These are phyloP conservation scores for Climacium dendroides DNA, from an alignment of 225 moss, liverwort and hornwort genomes.

Conservation along the genomic window DNA sequence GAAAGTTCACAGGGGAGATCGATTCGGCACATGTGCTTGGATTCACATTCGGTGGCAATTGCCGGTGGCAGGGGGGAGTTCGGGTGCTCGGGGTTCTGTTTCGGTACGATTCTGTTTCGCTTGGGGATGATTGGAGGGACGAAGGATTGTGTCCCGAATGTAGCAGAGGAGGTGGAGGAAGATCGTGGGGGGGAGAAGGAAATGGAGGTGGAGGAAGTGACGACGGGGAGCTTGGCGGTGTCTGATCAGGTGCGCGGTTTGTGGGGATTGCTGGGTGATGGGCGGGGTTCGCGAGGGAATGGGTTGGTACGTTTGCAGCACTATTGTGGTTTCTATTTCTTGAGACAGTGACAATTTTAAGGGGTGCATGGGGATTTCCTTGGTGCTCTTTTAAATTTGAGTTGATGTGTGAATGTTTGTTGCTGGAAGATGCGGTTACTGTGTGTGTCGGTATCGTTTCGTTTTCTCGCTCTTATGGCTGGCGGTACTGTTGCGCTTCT, in stretches of 20 bases:
- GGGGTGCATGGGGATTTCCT: neutral
- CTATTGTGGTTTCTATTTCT: neutral
- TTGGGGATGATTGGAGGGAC: neutral
- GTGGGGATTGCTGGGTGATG: neutral
- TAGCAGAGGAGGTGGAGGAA: neutral
- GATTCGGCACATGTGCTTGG: neutral
- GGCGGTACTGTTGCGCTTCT: neutral
- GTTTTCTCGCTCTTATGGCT: neutral
- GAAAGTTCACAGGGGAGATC: neutral
- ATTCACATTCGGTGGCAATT: neutral
- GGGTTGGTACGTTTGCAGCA: neutral
- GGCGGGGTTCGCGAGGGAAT: neutral
- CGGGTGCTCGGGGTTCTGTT: neutral
- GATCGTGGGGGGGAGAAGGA: neutral
- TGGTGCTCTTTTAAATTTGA: neutral
- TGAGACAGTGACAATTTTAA: neutral
- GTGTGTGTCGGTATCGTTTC: neutral
- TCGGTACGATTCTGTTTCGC: neutral
- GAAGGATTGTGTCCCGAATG: neutral
- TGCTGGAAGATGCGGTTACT: neutral
- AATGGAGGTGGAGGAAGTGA: constrained; percentile 14
- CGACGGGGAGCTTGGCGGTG: neutral
- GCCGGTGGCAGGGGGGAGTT: neutral
- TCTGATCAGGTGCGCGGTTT: constrained; percentile 2
- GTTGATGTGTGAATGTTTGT: neutral